Percentiles rank a stretch among this genome's conserved stretches.
phyloP scores from a whole-genome alignment of 345 rosid genomes.

The Eucalyptus tenuipes region DNA sequence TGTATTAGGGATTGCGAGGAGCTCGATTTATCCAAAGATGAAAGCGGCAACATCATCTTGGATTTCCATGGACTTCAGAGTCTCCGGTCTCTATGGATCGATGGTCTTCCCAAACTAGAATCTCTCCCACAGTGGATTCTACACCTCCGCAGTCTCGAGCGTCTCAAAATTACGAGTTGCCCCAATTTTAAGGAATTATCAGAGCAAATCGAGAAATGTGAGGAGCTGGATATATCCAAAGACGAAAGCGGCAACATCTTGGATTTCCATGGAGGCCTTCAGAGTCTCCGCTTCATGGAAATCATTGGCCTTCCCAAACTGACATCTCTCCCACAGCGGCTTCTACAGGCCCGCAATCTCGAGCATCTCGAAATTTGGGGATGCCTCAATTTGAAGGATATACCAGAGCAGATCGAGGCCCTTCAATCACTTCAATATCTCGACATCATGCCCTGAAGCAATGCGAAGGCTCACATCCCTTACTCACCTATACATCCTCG shows the following conservation, averaged over 20 bases:
- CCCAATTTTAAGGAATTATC: neutral
- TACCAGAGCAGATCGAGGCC: neutral
- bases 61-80: too few relatives aligned
- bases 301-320: rapidly evolving
- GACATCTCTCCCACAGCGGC: neutral
- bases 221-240: neutral
- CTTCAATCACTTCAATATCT: neutral
- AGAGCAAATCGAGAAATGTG: neutral
- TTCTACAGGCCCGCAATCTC: too few relatives aligned
- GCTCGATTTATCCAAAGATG: too few relatives aligned
- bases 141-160: neutral
- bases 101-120: too few relatives aligned
- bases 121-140: neutral
- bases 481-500: rapidly evolving
- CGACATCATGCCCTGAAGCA: neutral
- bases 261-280: neutral
- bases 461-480: neutral
- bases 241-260: neutral
- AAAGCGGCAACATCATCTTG: too few relatives aligned
- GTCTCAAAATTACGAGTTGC: rapidly evolving
- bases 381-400: rapidly evolving
- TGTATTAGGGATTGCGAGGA: rapidly evolving
- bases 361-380: rapidly evolving
- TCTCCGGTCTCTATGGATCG: too few relatives aligned
- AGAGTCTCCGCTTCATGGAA: rapidly evolving